Conservation (phyloP, 2,329 filamentous ascomycete species). For the Bipolaris gigantea region DNA sequence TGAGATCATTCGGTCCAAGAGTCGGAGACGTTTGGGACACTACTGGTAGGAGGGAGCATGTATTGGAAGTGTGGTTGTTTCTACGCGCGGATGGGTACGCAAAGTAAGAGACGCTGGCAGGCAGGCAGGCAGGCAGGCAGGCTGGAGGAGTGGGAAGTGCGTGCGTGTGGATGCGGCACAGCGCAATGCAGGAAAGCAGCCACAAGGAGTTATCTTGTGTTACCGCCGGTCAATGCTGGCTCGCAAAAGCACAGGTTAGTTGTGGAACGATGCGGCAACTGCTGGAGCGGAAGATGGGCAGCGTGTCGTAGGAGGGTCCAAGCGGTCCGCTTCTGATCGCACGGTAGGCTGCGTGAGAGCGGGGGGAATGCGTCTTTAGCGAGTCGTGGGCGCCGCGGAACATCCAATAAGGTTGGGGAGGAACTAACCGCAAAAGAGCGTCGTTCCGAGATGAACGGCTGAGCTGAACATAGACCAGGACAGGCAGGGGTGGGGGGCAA, state of each 20-base stretch:
- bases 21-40: constrained; percentile 17
- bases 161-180: constrained; percentile 6
- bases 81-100: constrained; percentile 7
- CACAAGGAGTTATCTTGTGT: constrained; percentile 12
- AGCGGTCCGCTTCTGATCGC: constrained; percentile 33
- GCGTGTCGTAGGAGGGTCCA: constrained; percentile 27
- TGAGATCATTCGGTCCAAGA: constrained; percentile 41
- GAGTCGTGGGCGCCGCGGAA: constrained; percentile 35
- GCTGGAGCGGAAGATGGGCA: constrained; percentile 11
- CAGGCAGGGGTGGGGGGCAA: constrained; percentile 14
- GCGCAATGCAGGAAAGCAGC: constrained; percentile 13
- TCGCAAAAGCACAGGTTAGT: constrained; percentile 9
- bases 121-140: no score
- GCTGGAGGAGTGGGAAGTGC: neutral
- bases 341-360: constrained; percentile 36
- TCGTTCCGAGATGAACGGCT: constrained; percentile 23
- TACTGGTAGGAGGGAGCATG: constrained; percentile 22
- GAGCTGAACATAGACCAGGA: constrained; percentile 21
- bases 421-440: constrained; percentile 33
- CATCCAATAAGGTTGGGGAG: constrained; percentile 33
- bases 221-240: constrained; percentile 10
- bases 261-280: constrained; percentile 13
- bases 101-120: constrained; percentile 4
- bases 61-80: constrained; percentile 29
- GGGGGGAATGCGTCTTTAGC: constrained; percentile 40